Evolutionary conservation across 208 protist genomes (phyloP).

Genomic region (Dictyostelium gargantuum): DNA sequence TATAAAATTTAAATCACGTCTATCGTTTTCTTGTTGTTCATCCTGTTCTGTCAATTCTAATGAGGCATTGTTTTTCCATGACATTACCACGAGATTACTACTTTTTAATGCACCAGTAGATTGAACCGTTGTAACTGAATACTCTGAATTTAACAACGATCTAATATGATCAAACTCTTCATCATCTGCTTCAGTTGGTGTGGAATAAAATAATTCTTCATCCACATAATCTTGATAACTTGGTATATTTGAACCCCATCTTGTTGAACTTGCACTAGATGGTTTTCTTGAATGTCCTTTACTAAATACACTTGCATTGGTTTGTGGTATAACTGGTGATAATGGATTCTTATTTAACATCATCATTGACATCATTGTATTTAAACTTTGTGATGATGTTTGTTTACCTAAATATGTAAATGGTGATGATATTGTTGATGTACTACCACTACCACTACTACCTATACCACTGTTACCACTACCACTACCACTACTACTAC

Average conservation of each 20-base stretch:
- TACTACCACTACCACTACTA: neutral
- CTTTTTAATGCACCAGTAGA: constrained; percentile 2
- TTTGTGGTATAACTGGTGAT: neutral
- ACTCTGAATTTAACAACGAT: constrained; percentile 20
- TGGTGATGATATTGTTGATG: neutral
- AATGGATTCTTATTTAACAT: neutral
- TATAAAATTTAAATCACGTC: neutral
- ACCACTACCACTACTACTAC: neutral
- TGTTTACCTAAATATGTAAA: neutral
- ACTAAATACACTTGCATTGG: neutral
- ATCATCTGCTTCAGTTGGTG: constrained; percentile 37
- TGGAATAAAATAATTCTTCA: constrained; percentile 42
- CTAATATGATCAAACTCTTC: constrained; percentile 55
- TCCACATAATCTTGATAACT: constrained; percentile 58
- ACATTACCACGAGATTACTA: neutral
- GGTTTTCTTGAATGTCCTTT: constrained; percentile 13
- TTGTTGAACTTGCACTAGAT: neutral
- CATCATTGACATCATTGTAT: neutral
- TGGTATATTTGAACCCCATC: constrained; percentile 4
- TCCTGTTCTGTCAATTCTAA: neutral
- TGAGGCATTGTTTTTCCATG: constrained; percentile 8
- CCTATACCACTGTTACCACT: too few relatives aligned
- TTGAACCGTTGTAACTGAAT: constrained; percentile 26
- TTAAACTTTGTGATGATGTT: neutral
- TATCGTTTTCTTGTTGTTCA: constrained; percentile 16